Base-by-base conservation (phyloP, 371 early-diverging fungal genomes). In the Lichtheimia hyalospora region DNA sequence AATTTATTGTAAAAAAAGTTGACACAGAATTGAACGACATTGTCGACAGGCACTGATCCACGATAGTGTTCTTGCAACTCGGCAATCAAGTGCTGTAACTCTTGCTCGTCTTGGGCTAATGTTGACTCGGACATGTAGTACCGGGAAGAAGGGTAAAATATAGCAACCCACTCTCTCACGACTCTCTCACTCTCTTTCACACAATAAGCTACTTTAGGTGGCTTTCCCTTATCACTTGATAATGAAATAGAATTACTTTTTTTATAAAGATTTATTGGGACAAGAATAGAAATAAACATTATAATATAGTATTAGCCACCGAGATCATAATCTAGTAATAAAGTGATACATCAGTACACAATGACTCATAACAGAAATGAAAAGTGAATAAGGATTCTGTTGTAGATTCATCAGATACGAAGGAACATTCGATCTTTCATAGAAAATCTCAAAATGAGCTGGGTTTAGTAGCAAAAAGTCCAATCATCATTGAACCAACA, bases 11-110 rank as follows among this genome's bases (percentile, higher is more conserved):
- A 77, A 68, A 94, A 94, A 69, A 87, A 90, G 58, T 86, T 79
- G 24, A 92, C 87, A 70, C 92, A 92, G 71, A 90, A 92, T 82
- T 91, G 90, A 68, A 86, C 82, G 42, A 91, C 82, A 72, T 94
- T 91, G 50, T 82, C 68, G 16, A 92, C n/a, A 14, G 41, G 20
- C 8, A 24, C 44, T n/a, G 56, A 34, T 44, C 54, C 48, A 43
- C 66, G 64, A 24, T 69, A 69, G 28, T 69, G 65, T 16, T 58
- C 46, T 49, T 73, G 70, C 25, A 73, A 63, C 44, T 73, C 73
- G 21, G 68, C 67, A 27, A 73, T 39, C 4, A 73, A 54, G 48
- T 73, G 46, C 46, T 46, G 46, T 18, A 46, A 18, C 15, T 46
- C 46, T 46, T 46, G 18, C n/a, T 46, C 46, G 46, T 46, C 46